Base-by-base conservation (phyloP, 331 rosid species). In the Arachis monticola region DNA sequence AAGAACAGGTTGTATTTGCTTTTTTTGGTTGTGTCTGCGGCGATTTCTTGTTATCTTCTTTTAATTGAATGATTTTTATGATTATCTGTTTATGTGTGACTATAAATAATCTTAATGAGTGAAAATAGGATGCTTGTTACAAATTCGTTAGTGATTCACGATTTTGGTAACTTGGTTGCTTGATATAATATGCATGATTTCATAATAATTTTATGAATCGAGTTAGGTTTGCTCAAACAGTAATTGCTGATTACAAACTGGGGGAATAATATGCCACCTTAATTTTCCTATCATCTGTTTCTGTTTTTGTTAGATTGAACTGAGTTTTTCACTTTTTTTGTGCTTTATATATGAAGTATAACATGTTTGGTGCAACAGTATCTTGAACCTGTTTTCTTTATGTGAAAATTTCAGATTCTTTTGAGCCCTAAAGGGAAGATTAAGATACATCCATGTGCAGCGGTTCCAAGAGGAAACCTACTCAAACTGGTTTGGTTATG, bases 401-500 rank as follows among this genome's bases (percentile, higher is more conserved):
- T 77, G 32, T 60, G 47, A 57, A 57, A 62, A 69, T 85, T 80
- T 73, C 67, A 86, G 85, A 77, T 71, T 57, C 57, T 80, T 40
- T 51, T 67, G 60, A 77, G 66, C 69, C 42, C 64, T 46, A 5
- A 61, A 31, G 48, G 74, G 67, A 47, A 40, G 38, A 57, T 42
- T 10, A 2, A 38, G 41, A 6, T 79, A 62, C 79, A 73, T 84
- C 82, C 83, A 84, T 88, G 91, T 93, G 97, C 84, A 78, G 87
- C 71, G 92, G 88, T 77, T 83, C 96, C 4, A 79, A 86, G 82
- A 81, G 68, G 80, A 83, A 89, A 65, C 87, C 88, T 77, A 66
- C 83, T 80, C 44, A 86, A 59, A 3, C 82, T 35, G 85, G 83
- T 72, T 77, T 83, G 60, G 55, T 42, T 64, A 93, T 92, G 97